Evolutionary conservation across 805 yeast species (phyloP).

Genomic region (Candida tammaniensis): DNA sequence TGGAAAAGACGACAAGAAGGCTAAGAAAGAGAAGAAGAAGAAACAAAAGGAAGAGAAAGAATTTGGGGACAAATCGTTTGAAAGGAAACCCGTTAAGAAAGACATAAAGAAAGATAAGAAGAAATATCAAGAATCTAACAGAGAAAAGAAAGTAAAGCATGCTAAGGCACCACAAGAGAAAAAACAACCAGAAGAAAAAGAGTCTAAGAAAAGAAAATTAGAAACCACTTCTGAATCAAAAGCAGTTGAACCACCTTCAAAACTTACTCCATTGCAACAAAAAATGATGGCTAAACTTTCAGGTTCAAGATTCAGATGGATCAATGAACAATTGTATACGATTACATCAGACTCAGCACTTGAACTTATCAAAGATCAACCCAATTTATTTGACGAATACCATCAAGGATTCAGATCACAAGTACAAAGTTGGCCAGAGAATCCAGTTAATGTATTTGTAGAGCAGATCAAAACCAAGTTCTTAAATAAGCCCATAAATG

Average conservation of each 20-base stretch:
- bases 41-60: constrained; percentile 13
- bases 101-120: constrained; percentile 5
- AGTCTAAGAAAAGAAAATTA: constrained; percentile 10
- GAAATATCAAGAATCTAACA: neutral
- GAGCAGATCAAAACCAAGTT: constrained; percentile 61
- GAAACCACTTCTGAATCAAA: constrained; percentile 1
- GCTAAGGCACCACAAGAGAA: neutral
- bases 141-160: neutral
- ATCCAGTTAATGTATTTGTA: constrained; percentile 92
- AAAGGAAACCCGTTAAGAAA: constrained; percentile 3
- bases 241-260: constrained; percentile 14
- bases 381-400: constrained; percentile 87
- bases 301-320: constrained; percentile 97
- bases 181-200: constrained; percentile 6
- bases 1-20: constrained; percentile 33
- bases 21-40: constrained; percentile 22
- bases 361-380: constrained; percentile 70
- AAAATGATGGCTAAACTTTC: constrained; percentile 94
- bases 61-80: constrained; percentile 6
- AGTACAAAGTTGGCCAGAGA: constrained; percentile 97
- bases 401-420: constrained; percentile 95
- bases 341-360: constrained; percentile 76
- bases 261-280: constrained; percentile 83
- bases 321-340: constrained; percentile 95
- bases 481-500: constrained; percentile 67